Evolutionary conservation across 768 basidiomycete genomes (phyloP).

Genomic region (Pholiota microspora): DNA sequence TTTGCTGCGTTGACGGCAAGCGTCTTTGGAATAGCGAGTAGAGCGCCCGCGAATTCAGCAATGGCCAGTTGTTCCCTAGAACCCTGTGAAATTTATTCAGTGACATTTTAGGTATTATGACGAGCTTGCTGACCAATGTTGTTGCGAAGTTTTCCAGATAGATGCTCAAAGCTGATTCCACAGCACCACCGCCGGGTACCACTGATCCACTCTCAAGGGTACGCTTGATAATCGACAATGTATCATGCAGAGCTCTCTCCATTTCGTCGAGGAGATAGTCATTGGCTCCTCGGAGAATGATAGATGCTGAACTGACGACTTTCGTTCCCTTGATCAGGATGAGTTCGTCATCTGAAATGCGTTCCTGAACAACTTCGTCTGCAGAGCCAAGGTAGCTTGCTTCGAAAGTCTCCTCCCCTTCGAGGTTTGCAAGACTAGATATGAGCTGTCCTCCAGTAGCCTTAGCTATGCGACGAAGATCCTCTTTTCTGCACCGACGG

Average conservation of each 20-base stretch:
- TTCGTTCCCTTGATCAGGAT: slow-evolving; percentile 98
- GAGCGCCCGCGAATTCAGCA: slow-evolving; percentile 94
- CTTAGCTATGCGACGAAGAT: slow-evolving; percentile 93
- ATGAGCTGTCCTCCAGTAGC: slow-evolving; percentile 95
- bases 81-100: slow-evolving; percentile 52
- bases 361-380: slow-evolving; percentile 95
- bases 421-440: slow-evolving; percentile 90
- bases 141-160: slow-evolving; percentile 99
- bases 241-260: slow-evolving; percentile 96
- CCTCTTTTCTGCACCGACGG: slow-evolving; percentile 95
- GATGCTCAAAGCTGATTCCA: slow-evolving; percentile 94
- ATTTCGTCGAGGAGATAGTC: slow-evolving; percentile 99
- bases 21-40: slow-evolving; percentile 94
- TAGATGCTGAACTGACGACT: slow-evolving; percentile 89
- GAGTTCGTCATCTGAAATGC: slow-evolving; percentile 97
- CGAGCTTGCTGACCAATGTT: slow-evolving; percentile 69
- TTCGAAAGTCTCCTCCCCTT: slow-evolving; percentile 98
- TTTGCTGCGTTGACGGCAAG: slow-evolving; percentile 98
- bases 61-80: slow-evolving; percentile 98
- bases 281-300: slow-evolving; percentile 94
- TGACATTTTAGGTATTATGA: slow-evolving; percentile 1
- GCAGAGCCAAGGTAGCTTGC: slow-evolving; percentile 86
- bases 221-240: slow-evolving; percentile 92
- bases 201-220: slow-evolving; percentile 95
- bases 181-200: slow-evolving; percentile 96